phyloP scores from a whole-genome alignment of 2,329 filamentous ascomycete genomes.

The Calonectria multiphialidica region DNA sequence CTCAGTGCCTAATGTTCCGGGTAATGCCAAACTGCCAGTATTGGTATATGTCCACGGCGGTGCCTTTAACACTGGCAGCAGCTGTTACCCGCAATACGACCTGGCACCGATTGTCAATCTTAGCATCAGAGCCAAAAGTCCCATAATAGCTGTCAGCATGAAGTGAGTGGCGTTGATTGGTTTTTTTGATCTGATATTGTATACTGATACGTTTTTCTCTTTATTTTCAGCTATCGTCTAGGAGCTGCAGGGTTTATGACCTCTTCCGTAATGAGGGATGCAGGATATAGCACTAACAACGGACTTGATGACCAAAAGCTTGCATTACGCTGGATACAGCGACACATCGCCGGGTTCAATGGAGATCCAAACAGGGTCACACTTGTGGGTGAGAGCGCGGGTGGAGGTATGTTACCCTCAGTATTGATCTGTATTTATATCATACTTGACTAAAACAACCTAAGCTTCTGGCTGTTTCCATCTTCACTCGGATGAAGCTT shows the following conservation, averaged over 20 bases:
- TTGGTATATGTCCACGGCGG: not conserved
- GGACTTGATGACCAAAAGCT: not conserved
- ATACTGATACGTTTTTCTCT: too few relatives aligned
- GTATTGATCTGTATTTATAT: too few relatives aligned
- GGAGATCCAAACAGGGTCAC: not conserved
- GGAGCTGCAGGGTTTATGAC: not conserved
- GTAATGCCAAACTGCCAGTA: not conserved
- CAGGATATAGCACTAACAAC: not conserved
- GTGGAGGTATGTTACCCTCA: not conserved
- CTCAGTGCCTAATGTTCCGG: not conserved
- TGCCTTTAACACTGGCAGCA: not conserved
- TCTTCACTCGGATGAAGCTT: not conserved
- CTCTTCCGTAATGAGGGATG: not conserved
- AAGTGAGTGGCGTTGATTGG: not conserved
- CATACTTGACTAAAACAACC: not conserved
- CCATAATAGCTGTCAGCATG: not conserved
- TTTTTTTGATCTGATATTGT: not conserved
- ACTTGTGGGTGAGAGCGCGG: not conserved
- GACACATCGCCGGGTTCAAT: not conserved
- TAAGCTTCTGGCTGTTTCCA: not conserved
- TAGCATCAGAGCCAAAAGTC: not conserved
- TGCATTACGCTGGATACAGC: not conserved
- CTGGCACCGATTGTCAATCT: not conserved
- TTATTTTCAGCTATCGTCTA: not conserved
- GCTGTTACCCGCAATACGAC: not conserved